These are phyloP conservation scores for Mycothermus thermophilus DNA, from an alignment of 495 filamentous ascomycete genomes.

Conservation along the genomic window DNA sequence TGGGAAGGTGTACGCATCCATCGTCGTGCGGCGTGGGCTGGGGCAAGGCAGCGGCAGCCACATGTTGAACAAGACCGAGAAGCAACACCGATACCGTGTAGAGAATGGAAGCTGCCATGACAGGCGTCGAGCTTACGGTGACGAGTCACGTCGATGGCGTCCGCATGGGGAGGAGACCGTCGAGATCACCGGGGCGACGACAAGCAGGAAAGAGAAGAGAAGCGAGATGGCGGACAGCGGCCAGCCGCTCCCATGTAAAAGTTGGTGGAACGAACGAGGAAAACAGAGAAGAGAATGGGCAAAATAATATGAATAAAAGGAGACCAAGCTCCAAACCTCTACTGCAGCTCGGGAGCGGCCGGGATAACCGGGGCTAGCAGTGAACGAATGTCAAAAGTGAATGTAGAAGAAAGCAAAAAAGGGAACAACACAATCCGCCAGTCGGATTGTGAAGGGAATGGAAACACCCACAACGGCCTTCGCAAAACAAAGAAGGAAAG, in stretches of 20 bases:
- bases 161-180: slow-evolving; percentile 19
- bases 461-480: slow-evolving; percentile 3
- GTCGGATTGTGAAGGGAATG: not conserved
- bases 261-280: too few relatives aligned
- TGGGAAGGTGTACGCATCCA: slow-evolving; percentile 30
- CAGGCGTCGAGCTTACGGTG: slow-evolving; percentile 14
- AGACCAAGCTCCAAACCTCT: slow-evolving; percentile 8
- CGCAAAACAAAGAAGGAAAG: slow-evolving; percentile 4
- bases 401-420: not conserved
- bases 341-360: slow-evolving; percentile 1
- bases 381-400: not conserved
- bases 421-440: slow-evolving; percentile 2
- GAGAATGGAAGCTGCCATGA: slow-evolving; percentile 26
- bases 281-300: slow-evolving; percentile 1
- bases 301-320: not conserved
- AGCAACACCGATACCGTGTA: slow-evolving; percentile 18
- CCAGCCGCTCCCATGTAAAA: slow-evolving; percentile 4
- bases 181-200: not conserved
- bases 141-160: slow-evolving; percentile 12
- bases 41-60: slow-evolving; percentile 10
- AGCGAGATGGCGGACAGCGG: slow-evolving; percentile 4
- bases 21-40: slow-evolving; percentile 7
- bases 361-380: too few relatives aligned
- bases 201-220: slow-evolving; percentile 4
- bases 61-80: slow-evolving; percentile 11